Percentiles rank a stretch among this genome's conserved stretches.
phyloP scores from a whole-genome alignment of 768 basidiomycete species.

The Suillus paluster region DNA sequence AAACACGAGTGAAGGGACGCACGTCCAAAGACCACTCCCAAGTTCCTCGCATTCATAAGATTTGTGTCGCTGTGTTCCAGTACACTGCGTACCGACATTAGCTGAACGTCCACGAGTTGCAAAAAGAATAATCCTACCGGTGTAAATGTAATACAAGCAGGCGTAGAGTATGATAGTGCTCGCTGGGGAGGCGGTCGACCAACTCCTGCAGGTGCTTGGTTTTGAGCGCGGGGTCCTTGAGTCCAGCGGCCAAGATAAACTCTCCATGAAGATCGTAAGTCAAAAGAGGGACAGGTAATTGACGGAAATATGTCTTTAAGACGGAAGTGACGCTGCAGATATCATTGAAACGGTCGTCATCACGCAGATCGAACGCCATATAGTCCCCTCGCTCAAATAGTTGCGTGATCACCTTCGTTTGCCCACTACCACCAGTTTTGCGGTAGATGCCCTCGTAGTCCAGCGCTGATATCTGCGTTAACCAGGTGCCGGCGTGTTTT shows the following conservation, averaged over 20 bases:
- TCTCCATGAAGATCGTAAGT: conserved; percentile 91
- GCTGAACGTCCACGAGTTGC: background rate
- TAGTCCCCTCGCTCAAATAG: conserved; percentile 95
- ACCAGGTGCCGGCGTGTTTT: background rate
- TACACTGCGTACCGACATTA: conserved; percentile 43
- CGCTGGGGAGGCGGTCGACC: conserved; percentile 77
- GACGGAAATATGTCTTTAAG: conserved; percentile 94
- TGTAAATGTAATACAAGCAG: conserved; percentile 87
- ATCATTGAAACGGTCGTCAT: conserved; percentile 92
- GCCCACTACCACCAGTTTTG: conserved; percentile 92
- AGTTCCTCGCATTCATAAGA: conserved; percentile 92
- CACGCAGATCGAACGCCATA: conserved; percentile 82
- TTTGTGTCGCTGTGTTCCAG: conserved; percentile 72
- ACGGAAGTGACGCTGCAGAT: conserved; percentile 97
- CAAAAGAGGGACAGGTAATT: conserved; percentile 88
- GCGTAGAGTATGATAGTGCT: conserved; percentile 87
- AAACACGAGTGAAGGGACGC: conserved; percentile 35
- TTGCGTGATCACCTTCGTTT: conserved; percentile 91
- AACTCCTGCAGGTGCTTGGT: conserved; percentile 64
- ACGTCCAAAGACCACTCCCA: conserved; percentile 99
- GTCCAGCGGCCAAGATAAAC: conserved; percentile 78
- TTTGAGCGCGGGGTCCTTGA: conserved; percentile 66
- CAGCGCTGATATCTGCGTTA: conserved; percentile 58
- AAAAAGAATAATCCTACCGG: conserved; percentile 53
- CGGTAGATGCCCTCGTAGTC: conserved; percentile 99